These are phyloP conservation scores for Pseudonitzschia multistriata DNA, from an alignment of 108 stramenopile species.

Conservation along the genomic window DNA sequence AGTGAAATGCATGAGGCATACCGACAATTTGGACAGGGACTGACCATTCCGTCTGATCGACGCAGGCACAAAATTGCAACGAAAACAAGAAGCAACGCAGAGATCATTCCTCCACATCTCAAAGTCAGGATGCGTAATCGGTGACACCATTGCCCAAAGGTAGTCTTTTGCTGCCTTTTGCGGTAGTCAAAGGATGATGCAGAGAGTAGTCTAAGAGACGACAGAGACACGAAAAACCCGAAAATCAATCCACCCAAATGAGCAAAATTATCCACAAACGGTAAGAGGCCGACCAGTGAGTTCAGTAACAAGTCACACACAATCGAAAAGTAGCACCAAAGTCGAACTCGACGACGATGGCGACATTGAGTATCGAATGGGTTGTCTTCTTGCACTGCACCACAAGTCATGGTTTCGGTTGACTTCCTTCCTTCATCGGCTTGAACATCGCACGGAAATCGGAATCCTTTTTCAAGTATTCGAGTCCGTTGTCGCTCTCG, in stretches of 20 bases:
- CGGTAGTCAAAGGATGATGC: slow-evolving; percentile 62
- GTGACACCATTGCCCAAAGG: slow-evolving; percentile 18
- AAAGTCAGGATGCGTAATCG: slow-evolving; percentile 36
- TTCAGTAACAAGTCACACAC: slow-evolving; percentile 72
- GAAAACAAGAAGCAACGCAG: slow-evolving; percentile 52
- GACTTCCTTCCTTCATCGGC: too few relatives aligned
- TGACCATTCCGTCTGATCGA: slow-evolving; percentile 48
- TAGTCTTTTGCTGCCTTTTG: slow-evolving; percentile 6
- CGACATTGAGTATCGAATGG: background rate
- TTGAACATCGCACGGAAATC: too few relatives aligned
- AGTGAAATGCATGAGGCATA: slow-evolving; percentile 74
- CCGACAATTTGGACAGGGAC: slow-evolving; percentile 60
- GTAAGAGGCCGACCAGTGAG: slow-evolving; percentile 68
- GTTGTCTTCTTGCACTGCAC: background rate
- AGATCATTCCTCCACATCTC: slow-evolving; percentile 52
- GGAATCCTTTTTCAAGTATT: too few relatives aligned
- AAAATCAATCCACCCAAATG: slow-evolving; percentile 74
- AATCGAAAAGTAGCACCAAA: slow-evolving; percentile 49
- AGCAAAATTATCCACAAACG: slow-evolving; percentile 84
- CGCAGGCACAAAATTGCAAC: slow-evolving; percentile 51
- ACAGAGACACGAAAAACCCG: slow-evolving; percentile 69
- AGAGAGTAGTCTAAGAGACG: slow-evolving; percentile 56
- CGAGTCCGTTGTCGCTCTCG: slow-evolving; percentile 33
- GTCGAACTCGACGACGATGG: background rate
- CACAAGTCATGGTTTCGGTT: background rate